Evolutionary conservation across 2,329 filamentous ascomycete genomes (phyloP).

Genomic region (Fusarium pilosicola): DNA sequence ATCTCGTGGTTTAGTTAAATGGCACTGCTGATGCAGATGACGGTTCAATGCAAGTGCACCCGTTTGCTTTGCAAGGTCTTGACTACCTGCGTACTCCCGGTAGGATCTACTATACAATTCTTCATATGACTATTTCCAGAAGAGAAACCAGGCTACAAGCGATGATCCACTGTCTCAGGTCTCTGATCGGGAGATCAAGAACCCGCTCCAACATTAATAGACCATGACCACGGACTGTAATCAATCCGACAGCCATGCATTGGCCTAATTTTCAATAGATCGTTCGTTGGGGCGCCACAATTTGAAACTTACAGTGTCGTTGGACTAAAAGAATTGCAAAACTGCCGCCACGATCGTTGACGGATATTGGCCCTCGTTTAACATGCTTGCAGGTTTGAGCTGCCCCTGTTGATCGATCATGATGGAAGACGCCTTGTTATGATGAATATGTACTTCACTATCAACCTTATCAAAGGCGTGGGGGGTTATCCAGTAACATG

Average conservation of each 20-base stretch:
- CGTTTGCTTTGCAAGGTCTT: background rate
- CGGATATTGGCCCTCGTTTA: background rate
- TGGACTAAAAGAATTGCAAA: background rate
- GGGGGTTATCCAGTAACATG: background rate
- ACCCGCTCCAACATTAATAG: conserved; percentile 6
- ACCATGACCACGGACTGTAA: background rate
- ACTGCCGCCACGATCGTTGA: background rate
- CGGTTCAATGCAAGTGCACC: conserved; percentile 6
- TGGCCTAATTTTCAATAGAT: conserved; percentile 23
- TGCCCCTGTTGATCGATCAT: conserved; percentile 3
- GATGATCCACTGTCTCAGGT: conserved; percentile 42
- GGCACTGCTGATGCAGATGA: conserved; percentile 5
- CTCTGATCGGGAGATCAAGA: conserved; percentile 29
- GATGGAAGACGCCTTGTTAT: background rate
- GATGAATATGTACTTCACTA: background rate
- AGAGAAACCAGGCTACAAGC: conserved; percentile 5
- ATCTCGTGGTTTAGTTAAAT: conserved; percentile 3
- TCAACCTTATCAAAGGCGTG: background rate
- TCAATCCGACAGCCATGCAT: conserved; percentile 7
- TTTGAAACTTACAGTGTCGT: background rate
- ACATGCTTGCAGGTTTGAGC: background rate
- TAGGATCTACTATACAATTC: conserved; percentile 22
- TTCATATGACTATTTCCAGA: conserved; percentile 2
- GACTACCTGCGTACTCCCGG: background rate
- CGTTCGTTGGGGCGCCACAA: conserved; percentile 23